phyloP scores from a whole-genome alignment of 1,139 yeast genomes.

The Geotrichum citri-aurantii region DNA sequence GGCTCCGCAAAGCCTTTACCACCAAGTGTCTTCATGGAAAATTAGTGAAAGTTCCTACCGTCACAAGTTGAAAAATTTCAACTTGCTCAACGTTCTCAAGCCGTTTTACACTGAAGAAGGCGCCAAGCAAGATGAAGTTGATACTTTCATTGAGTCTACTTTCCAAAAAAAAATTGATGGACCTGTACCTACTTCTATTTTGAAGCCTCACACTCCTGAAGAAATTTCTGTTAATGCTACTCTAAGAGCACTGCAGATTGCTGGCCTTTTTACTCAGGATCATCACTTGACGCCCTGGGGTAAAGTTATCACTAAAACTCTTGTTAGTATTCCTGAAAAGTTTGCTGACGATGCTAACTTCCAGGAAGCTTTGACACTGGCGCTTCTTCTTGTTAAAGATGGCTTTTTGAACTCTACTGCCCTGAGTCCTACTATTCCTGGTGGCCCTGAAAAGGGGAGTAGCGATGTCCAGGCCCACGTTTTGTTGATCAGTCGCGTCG shows the following conservation, averaged over 20 bases:
- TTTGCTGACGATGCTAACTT: constrained; percentile 19
- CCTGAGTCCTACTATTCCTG: constrained; percentile 30
- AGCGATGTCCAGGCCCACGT: constrained; percentile 38
- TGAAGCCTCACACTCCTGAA: constrained; percentile 1
- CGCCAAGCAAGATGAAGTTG: constrained; percentile 8
- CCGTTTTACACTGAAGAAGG: constrained; percentile 8
- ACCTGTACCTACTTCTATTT: not conserved
- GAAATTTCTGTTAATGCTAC: constrained; percentile 41
- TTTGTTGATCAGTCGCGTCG: constrained; percentile 51
- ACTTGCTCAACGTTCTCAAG: constrained; percentile 9
- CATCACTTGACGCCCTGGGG: constrained; percentile 53
- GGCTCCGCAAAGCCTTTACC: constrained; percentile 24
- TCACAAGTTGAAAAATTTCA: constrained; percentile 4
- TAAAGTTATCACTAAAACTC: constrained; percentile 40
- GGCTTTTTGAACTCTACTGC: constrained; percentile 22
- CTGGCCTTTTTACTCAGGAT: constrained; percentile 48
- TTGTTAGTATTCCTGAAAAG: constrained; percentile 16
- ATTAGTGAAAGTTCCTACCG: constrained; percentile 17
- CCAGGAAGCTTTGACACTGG: constrained; percentile 29
- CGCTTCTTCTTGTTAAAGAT: constrained; percentile 31
- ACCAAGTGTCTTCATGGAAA: constrained; percentile 24
- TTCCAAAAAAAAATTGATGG: constrained; percentile 11
- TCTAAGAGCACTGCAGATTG: constrained; percentile 52
- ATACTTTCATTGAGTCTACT: constrained; percentile 11
- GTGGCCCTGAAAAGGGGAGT: constrained; percentile 34